Conservation (phyloP, 305 asterid species). For the Solanum hybrid region DNA sequence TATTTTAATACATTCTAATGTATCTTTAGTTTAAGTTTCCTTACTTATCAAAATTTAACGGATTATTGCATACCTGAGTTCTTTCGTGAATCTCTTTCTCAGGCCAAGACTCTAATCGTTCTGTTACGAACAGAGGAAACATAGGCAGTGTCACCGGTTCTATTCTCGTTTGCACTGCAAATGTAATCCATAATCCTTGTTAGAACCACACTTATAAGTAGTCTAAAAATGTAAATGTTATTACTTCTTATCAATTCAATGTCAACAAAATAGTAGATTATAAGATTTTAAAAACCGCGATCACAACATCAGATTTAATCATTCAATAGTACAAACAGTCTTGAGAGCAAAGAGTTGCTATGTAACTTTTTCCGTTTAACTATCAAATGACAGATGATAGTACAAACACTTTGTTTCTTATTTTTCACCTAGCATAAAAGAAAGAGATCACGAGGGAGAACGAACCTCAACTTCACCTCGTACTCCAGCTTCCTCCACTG, state of each 20-base stretch:
- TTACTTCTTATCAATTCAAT: too few species aligned
- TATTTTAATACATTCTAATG: too few species aligned
- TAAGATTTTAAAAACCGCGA: too few species aligned
- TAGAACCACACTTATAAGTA: too few species aligned
- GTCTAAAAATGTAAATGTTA: too few species aligned
- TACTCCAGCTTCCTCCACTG: not conserved
- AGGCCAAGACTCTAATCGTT: not conserved
- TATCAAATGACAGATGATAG: not conserved
- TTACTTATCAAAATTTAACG: too few species aligned
- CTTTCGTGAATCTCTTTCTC: not conserved
- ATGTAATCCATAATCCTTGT: not conserved
- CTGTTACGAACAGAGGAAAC: not conserved
- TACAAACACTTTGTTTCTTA: not conserved
- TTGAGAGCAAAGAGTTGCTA: too few species aligned
- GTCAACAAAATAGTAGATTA: too few species aligned
- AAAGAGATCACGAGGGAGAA: not conserved
- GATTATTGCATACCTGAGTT: not conserved
- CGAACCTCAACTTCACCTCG: not conserved
- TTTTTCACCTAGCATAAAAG: not conserved
- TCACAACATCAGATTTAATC: too few species aligned
- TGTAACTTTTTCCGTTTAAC: not conserved
- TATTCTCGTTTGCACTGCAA: not conserved
- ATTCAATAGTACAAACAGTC: too few species aligned
- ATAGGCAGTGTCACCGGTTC: not conserved
- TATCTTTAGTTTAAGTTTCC: too few species aligned